Evolutionary conservation across 192 early-diverging fungal species (phyloP).

Genomic region (Phlyctochytrium arcticum): DNA sequence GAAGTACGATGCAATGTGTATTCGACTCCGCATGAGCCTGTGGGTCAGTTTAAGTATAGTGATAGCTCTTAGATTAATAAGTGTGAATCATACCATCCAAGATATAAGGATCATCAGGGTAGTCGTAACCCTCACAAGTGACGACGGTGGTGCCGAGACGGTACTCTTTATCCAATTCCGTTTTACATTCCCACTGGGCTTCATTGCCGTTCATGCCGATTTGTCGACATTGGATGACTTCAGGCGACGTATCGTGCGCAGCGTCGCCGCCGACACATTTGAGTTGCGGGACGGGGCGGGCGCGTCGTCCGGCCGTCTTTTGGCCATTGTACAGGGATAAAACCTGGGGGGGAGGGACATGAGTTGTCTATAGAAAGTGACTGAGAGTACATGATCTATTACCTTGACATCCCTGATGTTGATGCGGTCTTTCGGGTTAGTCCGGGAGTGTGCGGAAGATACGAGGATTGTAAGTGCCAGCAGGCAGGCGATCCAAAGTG

Average conservation of each 20-base stretch:
- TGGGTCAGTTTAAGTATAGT: neutral
- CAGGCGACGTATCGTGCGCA: conserved; percentile 14
- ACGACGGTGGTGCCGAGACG: conserved; percentile 40
- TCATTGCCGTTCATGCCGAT: conserved; percentile 14
- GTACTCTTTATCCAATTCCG: conserved; percentile 38
- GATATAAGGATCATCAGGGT: conserved; percentile 41
- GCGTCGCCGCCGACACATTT: conserved; percentile 43
- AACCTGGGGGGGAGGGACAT: neutral
- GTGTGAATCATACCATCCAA: conserved; percentile 18
- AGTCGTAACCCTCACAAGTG: conserved; percentile 42
- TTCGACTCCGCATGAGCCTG: conserved; percentile 40
- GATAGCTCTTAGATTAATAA: neutral
- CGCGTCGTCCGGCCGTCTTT: conserved; percentile 35
- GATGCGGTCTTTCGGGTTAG: too few species aligned
- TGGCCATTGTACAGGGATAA: conserved; percentile 32
- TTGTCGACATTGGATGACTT: conserved; percentile 25
- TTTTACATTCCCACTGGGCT: conserved; percentile 42
- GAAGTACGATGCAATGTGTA: conserved; percentile 30
- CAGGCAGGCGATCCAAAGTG: too few species aligned
- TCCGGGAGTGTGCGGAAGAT: too few species aligned
- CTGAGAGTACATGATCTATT: too few species aligned
- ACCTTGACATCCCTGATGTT: too few species aligned
- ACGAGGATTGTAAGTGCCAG: too few species aligned
- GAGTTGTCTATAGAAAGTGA: neutral
- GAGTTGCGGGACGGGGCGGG: conserved; percentile 38